Conservation (phyloP, 169 alveolate genomes). For the Cyclospora cayetanensis region DNA sequence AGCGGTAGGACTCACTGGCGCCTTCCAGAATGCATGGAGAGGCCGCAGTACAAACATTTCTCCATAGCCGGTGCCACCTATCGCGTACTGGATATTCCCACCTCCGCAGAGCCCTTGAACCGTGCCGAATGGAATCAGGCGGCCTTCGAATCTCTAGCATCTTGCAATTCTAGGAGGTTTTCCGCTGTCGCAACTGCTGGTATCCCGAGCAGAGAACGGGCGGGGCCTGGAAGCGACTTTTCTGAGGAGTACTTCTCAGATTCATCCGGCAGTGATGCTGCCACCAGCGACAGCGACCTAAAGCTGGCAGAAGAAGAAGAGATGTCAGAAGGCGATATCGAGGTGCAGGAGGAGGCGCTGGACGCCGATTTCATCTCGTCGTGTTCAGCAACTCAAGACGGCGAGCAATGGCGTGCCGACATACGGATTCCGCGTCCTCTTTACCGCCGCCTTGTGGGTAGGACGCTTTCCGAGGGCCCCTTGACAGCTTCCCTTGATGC, state of each 20-base stretch:
- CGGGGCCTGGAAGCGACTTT: background rate
- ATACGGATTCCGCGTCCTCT: background rate
- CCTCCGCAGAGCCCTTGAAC: background rate
- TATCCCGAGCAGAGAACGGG: background rate
- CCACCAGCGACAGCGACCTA: background rate
- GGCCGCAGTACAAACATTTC: background rate
- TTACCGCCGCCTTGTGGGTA: background rate
- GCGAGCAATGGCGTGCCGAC: background rate
- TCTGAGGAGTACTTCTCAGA: background rate
- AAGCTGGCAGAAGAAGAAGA: background rate
- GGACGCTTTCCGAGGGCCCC: background rate
- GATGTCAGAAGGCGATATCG: background rate
- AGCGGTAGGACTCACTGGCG: background rate
- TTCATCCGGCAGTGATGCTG: background rate
- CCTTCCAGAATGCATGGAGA: background rate
- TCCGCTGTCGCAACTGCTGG: background rate
- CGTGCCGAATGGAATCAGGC: background rate
- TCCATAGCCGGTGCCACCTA: background rate
- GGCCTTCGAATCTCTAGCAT: background rate
- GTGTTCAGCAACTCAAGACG: background rate
- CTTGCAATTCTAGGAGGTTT: background rate
- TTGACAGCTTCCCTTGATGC: background rate
- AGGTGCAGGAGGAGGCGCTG: background rate
- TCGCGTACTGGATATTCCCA: background rate
- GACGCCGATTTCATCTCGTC: background rate